Percentiles rank a stretch among this genome's conserved stretches.
Evolutionary conservation across 768 basidiomycete genomes (phyloP).

Genomic region (Hygrocybe coccinea): DNA sequence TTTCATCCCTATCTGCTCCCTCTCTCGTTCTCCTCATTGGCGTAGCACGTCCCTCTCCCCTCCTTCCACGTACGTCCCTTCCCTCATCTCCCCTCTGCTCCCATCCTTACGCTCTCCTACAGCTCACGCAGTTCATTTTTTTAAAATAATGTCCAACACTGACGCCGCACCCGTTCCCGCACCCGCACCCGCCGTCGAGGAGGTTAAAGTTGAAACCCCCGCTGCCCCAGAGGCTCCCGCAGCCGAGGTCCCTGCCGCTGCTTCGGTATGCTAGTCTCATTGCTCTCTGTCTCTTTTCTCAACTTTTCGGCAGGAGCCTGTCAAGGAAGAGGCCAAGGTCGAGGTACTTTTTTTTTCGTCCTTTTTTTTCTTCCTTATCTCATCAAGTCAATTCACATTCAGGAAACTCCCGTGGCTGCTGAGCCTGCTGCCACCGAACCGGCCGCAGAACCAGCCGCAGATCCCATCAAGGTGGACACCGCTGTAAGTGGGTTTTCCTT

Average conservation of each 20-base stretch:
- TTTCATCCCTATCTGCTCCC: slow-evolving; percentile 52
- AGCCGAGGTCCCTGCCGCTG: slow-evolving; percentile 32
- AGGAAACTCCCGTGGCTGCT: slow-evolving; percentile 35
- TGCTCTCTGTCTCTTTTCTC: slow-evolving; percentile 4
- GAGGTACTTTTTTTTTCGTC: slow-evolving; percentile 28
- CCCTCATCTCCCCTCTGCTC: slow-evolving; percentile 43
- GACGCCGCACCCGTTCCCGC: slow-evolving; percentile 47
- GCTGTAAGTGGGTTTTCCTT: slow-evolving; percentile 24
- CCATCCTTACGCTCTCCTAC: slow-evolving; percentile 11
- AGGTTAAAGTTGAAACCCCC: slow-evolving; percentile 45
- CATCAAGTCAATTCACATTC: slow-evolving; percentile 1
- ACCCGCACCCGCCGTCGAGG: slow-evolving; percentile 47
- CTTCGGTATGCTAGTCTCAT: slow-evolving; percentile 25
- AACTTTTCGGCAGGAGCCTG: slow-evolving; percentile 30
- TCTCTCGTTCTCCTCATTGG: slow-evolving; percentile 42
- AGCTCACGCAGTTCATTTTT: slow-evolving; percentile 50
- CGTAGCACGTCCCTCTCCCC: slow-evolving; percentile 58
- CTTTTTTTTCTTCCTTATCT: slow-evolving; percentile 3
- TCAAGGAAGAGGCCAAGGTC: slow-evolving; percentile 36
- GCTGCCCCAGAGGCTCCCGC: slow-evolving; percentile 31
- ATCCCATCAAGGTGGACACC: slow-evolving; percentile 42
- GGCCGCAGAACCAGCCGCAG: slow-evolving; percentile 30
- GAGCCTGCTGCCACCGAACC: slow-evolving; percentile 32
- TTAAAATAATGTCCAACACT: slow-evolving; percentile 80
- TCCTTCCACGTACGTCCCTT: slow-evolving; percentile 36